Evolutionary conservation across 2,329 filamentous ascomycete species (phyloP).

Genomic region (Apiospora pterosperma): DNA sequence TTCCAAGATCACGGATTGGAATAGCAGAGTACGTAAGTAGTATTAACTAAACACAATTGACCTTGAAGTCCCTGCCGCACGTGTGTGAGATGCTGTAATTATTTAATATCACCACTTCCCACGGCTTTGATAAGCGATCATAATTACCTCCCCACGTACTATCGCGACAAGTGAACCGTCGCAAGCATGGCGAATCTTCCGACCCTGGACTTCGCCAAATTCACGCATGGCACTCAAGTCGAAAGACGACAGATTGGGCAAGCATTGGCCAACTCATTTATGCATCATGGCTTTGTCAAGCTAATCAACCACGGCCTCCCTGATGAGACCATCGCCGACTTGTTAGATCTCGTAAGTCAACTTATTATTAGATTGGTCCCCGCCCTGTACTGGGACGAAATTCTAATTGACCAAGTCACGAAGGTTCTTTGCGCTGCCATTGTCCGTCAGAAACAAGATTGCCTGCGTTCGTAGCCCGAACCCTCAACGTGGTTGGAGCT

Average conservation of each 20-base stretch:
- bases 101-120: not conserved
- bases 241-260: not conserved
- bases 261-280: not conserved
- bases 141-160: not conserved
- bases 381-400: not conserved
- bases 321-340: not conserved
- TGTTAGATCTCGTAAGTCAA: not conserved
- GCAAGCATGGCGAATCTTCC: not conserved
- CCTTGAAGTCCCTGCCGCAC: not conserved
- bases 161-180: not conserved
- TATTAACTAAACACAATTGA: not conserved
- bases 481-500: not conserved
- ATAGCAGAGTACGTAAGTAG: too few species aligned
- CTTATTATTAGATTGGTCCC: not conserved
- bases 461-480: not conserved
- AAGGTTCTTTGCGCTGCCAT: not conserved
- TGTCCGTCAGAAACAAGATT: not conserved
- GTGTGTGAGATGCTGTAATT: not conserved
- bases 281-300: slow-evolving; percentile 1
- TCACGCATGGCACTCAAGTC: not conserved
- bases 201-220: not conserved
- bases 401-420: not conserved
- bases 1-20: not conserved
- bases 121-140: not conserved
- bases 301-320: not conserved